phyloP scores from a whole-genome alignment of 78 protist species.

The Goniomonas avonlea region DNA sequence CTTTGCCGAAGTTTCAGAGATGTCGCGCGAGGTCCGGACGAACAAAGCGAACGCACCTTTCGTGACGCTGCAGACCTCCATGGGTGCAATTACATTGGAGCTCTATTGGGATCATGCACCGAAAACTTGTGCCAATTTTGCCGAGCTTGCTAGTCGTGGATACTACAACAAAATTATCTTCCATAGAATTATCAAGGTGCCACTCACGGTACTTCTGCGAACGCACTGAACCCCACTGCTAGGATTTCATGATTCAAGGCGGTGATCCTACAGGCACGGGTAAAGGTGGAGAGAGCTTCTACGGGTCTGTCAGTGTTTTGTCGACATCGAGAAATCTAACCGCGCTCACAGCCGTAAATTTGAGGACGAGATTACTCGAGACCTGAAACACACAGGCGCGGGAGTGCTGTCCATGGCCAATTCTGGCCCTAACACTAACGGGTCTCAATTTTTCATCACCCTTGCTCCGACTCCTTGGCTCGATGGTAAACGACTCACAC shows the following conservation, averaged over 20 bases:
- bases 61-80: slow-evolving; percentile 43
- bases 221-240: too few species aligned
- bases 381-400: slow-evolving; percentile 75
- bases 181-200: slow-evolving; percentile 66
- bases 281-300: slow-evolving; percentile 74
- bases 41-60: too few species aligned
- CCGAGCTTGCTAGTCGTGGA: slow-evolving; percentile 34
- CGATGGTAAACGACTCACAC: too few species aligned
- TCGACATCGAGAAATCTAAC: too few species aligned
- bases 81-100: slow-evolving; percentile 59
- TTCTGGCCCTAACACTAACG: slow-evolving; percentile 46
- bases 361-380: slow-evolving; percentile 62
- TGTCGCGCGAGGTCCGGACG: too few species aligned
- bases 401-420: slow-evolving; percentile 83
- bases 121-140: slow-evolving; percentile 67
- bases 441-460: slow-evolving; percentile 76
- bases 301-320: too few species aligned
- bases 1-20: too few species aligned
- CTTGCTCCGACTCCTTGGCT: slow-evolving; percentile 41
- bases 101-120: slow-evolving; percentile 76
- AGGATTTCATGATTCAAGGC: too few species aligned
- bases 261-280: slow-evolving; percentile 93
- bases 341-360: slow-evolving; percentile 33
- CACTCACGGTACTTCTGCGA: too few species aligned
- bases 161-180: slow-evolving; percentile 44